phyloP scores from a whole-genome alignment of 2,329 filamentous ascomycete species.

The Scytalidium lignicola region DNA sequence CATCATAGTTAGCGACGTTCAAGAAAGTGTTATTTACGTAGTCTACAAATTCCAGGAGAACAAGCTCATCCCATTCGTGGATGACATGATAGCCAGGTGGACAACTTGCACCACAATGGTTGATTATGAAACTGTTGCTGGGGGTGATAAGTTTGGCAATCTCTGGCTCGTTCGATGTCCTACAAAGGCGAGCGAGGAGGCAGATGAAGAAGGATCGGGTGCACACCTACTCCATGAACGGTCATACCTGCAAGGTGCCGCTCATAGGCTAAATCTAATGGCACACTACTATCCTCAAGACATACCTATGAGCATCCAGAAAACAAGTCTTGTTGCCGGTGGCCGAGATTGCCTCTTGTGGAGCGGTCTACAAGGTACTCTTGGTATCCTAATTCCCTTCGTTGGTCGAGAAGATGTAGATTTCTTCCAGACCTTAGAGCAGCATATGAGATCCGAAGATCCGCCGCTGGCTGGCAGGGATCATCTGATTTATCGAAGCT shows the following conservation, averaged over 20 bases:
- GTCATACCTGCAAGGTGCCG: constrained; percentile 82
- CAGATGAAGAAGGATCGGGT: constrained; percentile 87
- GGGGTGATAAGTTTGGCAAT: constrained; percentile 97
- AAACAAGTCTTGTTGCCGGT: constrained; percentile 83
- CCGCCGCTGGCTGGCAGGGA: constrained; percentile 86
- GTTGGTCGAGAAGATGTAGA: constrained; percentile 88
- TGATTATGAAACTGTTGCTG: constrained; percentile 92
- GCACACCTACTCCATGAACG: constrained; percentile 88
- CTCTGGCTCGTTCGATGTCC: constrained; percentile 89
- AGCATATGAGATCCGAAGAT: constrained; percentile 80
- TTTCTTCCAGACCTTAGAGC: constrained; percentile 93
- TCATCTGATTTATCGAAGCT: constrained; percentile 91
- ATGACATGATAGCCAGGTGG: constrained; percentile 86
- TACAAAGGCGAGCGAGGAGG: constrained; percentile 77
- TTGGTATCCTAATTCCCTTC: constrained; percentile 91
- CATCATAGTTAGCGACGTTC: constrained; percentile 87
- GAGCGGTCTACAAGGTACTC: constrained; percentile 90
- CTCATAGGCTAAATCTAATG: constrained; percentile 79
- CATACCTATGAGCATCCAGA: constrained; percentile 84
- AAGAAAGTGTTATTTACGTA: constrained; percentile 85
- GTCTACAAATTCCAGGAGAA: constrained; percentile 93
- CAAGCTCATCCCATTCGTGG: constrained; percentile 85
- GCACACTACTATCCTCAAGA: constrained; percentile 89
- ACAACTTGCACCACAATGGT: constrained; percentile 90
- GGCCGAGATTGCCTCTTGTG: constrained; percentile 89